Percentiles rank a stretch among this genome's conserved stretches.
Conservation (phyloP, 208 protist species). For the Leishmania braziliensis region DNA sequence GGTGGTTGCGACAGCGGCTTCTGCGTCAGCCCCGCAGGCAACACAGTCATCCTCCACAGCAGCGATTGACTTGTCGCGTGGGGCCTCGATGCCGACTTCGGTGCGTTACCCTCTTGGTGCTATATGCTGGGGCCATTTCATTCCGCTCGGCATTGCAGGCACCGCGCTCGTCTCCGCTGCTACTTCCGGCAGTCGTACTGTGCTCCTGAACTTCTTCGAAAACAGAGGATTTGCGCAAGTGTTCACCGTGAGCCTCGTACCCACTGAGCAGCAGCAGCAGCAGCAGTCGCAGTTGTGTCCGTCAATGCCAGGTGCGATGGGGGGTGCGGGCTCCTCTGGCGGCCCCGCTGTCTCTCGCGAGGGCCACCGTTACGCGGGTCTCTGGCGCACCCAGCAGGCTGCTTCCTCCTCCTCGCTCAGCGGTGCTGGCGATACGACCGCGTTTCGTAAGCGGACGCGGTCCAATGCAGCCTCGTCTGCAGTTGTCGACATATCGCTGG, state of each 20-base stretch:
- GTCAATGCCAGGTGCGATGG: not conserved
- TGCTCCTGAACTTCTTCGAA: conserved; percentile 55
- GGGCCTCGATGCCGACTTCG: not conserved
- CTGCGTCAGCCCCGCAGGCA: not conserved
- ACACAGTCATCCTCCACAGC: not conserved
- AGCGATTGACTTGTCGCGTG: not conserved
- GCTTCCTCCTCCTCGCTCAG: not conserved
- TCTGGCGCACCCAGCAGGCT: not conserved
- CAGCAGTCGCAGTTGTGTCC: not conserved
- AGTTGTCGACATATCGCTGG: conserved; percentile 11
- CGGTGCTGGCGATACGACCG: not conserved
- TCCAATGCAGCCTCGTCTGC: not conserved
- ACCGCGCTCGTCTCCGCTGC: conserved; percentile 43
- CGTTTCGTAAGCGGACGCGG: conserved; percentile 11
- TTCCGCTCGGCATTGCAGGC: conserved; percentile 68
- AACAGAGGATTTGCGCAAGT: conserved; percentile 49
- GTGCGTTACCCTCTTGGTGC: conserved; percentile 34
- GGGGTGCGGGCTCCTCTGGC: not conserved
- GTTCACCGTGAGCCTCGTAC: conserved; percentile 44
- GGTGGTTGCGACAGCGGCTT: conserved; percentile 4
- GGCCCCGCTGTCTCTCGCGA: not conserved
- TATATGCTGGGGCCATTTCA: conserved; percentile 47
- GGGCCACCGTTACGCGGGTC: not conserved
- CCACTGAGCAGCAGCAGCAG: conserved; percentile 26
- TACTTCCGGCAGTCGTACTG: conserved; percentile 37